Conservation (phyloP, 73 alveolate species). For the Blepharisma stoltei region DNA sequence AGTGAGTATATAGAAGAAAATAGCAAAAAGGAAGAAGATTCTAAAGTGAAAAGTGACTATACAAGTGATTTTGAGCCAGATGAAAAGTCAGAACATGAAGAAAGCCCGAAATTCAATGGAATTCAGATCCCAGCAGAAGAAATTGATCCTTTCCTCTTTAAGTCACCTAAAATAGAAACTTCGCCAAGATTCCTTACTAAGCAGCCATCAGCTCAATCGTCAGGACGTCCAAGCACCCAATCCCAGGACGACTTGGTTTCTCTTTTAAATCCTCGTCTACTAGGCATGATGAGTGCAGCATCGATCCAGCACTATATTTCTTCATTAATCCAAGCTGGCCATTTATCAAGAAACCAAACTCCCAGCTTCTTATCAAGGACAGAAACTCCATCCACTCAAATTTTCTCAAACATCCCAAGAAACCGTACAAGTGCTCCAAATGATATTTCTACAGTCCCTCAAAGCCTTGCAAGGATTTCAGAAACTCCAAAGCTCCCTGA, state of each 20-base stretch:
- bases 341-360: background rate
- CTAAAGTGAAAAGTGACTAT: too few relatives aligned
- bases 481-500: conserved; percentile 21
- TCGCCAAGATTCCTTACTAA: too few relatives aligned
- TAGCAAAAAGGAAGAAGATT: too few relatives aligned
- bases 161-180: too few relatives aligned
- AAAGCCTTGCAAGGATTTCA: background rate
- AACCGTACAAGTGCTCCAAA: background rate
- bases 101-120: too few relatives aligned
- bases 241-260: background rate
- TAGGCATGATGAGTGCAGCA: conserved; percentile 23
- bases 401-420: background rate
- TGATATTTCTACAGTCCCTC: background rate
- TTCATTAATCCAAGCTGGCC: conserved; percentile 17
- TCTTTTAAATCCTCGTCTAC: background rate
- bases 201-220: too few relatives aligned
- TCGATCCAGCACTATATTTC: conserved; percentile 19
- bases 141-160: too few relatives aligned
- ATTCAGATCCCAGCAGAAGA: too few relatives aligned
- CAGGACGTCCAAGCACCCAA: too few relatives aligned
- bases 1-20: too few relatives aligned
- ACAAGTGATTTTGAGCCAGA: too few relatives aligned
- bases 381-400: background rate
- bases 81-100: too few relatives aligned
- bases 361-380: background rate